Base-by-base conservation (phyloP, 257 asterid genomes). In the Lycium barbarum region DNA sequence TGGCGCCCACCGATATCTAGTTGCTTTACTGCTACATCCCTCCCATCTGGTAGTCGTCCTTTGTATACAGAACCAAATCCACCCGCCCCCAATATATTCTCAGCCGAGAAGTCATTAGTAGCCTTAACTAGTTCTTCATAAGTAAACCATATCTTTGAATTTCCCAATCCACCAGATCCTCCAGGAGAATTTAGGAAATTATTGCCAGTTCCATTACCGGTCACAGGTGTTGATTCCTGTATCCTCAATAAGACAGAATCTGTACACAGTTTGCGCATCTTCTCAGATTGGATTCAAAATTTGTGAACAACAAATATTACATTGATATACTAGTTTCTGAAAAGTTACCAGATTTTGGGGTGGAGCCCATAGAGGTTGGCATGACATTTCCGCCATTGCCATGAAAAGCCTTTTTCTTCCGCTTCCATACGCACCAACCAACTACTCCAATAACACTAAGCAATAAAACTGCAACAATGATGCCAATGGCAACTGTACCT, bases 61-160 rank as follows among this genome's bases (percentile, higher is more conserved):
- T 92, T 97, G 89, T 93, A 94, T 70, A 97, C 98, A 62, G 90
- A 92, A 66, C 99, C 99, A 87, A 97, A 97, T 83, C 98, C 99
- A 33, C 99, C 98, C 86, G 91, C 91, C 17, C 99, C 99, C 84
- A 97, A 90, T 68, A 95, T 91, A 89, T 95, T 94, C 78, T 93
- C 89, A 17, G 82, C 85, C 40, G 99, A 88, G 89, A 97, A 97
- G 66, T 90, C 93, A 88, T 90, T 73, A 51, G 98, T 93, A 88
- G 98, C 98, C 81, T 86, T 89, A 83, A 82, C 83, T 87, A 97
- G 89, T 78, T 95, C 98, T 57, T 95, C 92, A 26, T 92, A 93
- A 81, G 93, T 87, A 90, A 94, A 97, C 94, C 92, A 93, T 33
- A 93, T 73, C 88, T 91, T 92, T 71, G 98, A 90, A 85, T 90